A percentile compares a stretch with the other conserved stretches of the same genome.
phyloP scores from a whole-genome alignment of 2,329 filamentous ascomycete species.

The Aspergillus pseudoviridinutans region DNA sequence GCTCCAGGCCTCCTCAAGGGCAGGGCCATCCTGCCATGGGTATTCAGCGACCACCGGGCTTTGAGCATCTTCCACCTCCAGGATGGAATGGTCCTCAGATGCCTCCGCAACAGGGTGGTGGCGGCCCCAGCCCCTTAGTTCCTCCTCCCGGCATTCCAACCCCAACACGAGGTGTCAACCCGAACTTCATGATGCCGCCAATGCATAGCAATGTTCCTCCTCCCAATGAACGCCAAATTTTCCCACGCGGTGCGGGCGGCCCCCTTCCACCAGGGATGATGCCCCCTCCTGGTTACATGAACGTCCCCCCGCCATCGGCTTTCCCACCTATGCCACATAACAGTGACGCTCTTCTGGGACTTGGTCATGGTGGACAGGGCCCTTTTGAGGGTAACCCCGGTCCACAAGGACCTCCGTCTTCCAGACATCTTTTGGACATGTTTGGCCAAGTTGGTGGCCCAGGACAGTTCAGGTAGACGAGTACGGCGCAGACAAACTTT shows the following conservation, averaged over 20 bases:
- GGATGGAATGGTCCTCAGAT: conserved; percentile 36
- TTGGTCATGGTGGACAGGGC: conserved; percentile 31
- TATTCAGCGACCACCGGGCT: conserved; percentile 42
- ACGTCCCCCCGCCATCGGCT: conserved; percentile 35
- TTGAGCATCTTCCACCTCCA: conserved; percentile 40
- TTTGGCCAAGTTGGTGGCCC: conserved; percentile 37
- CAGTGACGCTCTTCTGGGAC: conserved; percentile 36
- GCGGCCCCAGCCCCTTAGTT: conserved; percentile 29
- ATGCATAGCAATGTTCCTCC: conserved; percentile 33
- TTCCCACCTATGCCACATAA: conserved; percentile 40
- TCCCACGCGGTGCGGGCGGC: conserved; percentile 33
- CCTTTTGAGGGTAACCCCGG: conserved; percentile 35
- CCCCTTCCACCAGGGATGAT: conserved; percentile 44
- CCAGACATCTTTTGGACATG: conserved; percentile 42
- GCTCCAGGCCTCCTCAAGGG: conserved; percentile 29
- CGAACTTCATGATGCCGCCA: conserved; percentile 33
- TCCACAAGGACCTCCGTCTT: conserved; percentile 36
- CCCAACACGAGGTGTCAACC: conserved; percentile 35
- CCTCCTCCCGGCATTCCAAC: conserved; percentile 39
- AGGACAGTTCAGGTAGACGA: conserved; percentile 31
- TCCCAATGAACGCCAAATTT: conserved; percentile 33
- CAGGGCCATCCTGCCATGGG: conserved; percentile 34
- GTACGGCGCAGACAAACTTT: background rate
- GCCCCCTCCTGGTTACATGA: conserved; percentile 45
- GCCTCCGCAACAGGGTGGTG: conserved; percentile 33